Evolutionary conservation across 139 green algal genomes (phyloP), one percentile per base, ranked within the genome.

Genomic region (Haematococcus sp.): DNA sequence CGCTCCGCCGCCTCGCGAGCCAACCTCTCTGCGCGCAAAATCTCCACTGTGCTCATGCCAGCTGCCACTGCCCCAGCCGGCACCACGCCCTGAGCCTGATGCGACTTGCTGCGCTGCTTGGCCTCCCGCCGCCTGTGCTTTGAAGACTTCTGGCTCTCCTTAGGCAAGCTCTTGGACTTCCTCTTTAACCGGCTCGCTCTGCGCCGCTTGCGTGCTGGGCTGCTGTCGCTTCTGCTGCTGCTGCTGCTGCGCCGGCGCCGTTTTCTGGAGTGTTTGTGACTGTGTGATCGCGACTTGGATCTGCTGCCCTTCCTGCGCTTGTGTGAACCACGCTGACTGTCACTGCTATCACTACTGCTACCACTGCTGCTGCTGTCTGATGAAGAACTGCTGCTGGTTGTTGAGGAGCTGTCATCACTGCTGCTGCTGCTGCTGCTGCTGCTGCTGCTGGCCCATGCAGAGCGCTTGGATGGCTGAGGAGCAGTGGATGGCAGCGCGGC

Each of bases 11-110:
- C 51, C 73, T 92, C 84, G 7, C 85, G 63, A 20, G 68, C 44
- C 68, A 88, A 55, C 66, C 88, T 68, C 75, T 90, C 88, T 35
- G 72, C 73, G 49, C 87, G 76, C 60, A 92, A 74, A 28, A 75
- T 32, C 30, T 80, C 82, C 0, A 81, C 35, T 2, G 72, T 60
- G 15, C 59, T 68, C 9, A n/a, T n/a, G n/a, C 63, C 34, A 70
- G 31, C 22, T 52, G 22, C 31, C 9, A 85, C 20, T 25, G 43
- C 9, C 30, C 40, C 40, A 51, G 63, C 63, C 51, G 35, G 27
- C 27, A 17, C 22, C 25, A 7, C 74, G 22, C 22, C 20, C 13
- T 55, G n/a, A 63, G 55, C n/a, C 49, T 22, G 35, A 73, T 31
- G 16, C 22, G 43, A 52, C 30, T 25, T 34, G 40, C 40, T 49